These are phyloP conservation scores for Suillus cothurnatus DNA, from an alignment of 768 basidiomycete genomes.

Conservation along the genomic window DNA sequence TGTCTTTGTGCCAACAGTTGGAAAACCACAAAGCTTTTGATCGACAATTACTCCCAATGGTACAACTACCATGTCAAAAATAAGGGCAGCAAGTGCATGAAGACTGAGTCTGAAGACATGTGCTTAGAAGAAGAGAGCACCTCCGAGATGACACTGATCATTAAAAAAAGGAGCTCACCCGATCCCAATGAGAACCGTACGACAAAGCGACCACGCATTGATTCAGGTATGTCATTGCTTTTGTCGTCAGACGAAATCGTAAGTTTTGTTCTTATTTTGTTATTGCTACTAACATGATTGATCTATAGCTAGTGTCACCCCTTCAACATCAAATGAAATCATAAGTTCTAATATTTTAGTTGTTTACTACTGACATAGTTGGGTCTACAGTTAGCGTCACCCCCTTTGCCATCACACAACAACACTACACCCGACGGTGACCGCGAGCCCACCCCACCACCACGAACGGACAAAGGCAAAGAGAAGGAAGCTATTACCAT, in stretches of 20 bases:
- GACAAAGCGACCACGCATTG: neutral
- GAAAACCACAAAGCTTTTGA: neutral
- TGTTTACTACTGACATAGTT: too few relatives aligned
- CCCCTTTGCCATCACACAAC: too few relatives aligned
- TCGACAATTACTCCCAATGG: neutral
- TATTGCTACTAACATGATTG: neutral
- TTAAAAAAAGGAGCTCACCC: neutral
- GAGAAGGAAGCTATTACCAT: neutral
- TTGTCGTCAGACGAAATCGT: neutral
- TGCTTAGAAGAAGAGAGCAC: neutral
- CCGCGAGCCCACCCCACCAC: too few relatives aligned
- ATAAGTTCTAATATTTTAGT: too few relatives aligned
- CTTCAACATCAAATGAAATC: too few relatives aligned
- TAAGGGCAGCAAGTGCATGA: neutral
- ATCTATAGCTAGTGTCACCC: too few relatives aligned
- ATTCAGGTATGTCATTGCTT: neutral
- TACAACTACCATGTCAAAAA: neutral
- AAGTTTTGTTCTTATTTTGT: neutral
- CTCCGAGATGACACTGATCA: neutral
- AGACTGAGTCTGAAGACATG: neutral
- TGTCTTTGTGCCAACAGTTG: neutral
- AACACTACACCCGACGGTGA: too few relatives aligned
- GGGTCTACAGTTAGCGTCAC: too few relatives aligned
- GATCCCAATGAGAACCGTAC: neutral
- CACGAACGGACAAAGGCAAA: too few relatives aligned